A percentile compares a stretch with the other conserved stretches of the same genome.
Conservation (phyloP, 495 filamentous ascomycete genomes). For the Melanomma pulvis-pyrius region DNA sequence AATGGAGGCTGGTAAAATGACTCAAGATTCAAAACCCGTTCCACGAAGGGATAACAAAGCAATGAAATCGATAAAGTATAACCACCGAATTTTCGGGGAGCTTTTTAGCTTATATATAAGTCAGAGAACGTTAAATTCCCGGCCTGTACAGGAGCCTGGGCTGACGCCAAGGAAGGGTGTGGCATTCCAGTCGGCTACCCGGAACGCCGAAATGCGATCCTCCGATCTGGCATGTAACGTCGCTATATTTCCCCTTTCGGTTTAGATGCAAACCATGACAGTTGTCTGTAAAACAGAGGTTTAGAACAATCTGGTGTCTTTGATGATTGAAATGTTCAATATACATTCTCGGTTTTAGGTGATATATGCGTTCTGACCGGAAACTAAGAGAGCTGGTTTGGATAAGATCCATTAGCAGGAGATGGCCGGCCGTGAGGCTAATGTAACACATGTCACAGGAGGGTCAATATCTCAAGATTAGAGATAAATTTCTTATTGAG, state of each 20-base stretch:
- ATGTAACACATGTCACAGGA: no score
- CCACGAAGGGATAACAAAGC: constrained; percentile 5
- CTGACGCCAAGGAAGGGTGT: constrained; percentile 8
- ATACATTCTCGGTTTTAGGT: no score
- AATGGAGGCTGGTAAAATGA: constrained; percentile 1
- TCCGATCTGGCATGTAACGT: not conserved
- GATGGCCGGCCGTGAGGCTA: no score
- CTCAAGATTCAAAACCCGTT: constrained; percentile 1
- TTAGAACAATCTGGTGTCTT: no score
- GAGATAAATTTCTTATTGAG: no score
- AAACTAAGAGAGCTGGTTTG: no score
- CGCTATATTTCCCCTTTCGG: not conserved
- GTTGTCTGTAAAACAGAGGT: no score
- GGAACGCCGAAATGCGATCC: constrained; percentile 15
- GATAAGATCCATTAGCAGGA: no score
- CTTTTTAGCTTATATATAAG: not conserved
- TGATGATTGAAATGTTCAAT: no score
- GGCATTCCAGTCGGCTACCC: not conserved
- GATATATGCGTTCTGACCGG: no score
- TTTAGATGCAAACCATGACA: no score
- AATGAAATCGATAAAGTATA: constrained; percentile 2
- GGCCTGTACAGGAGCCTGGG: not conserved
- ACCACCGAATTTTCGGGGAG: not conserved
- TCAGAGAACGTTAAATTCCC: constrained; percentile 4
- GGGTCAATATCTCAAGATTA: no score